Evolutionary conservation across 2,329 filamentous ascomycete species (phyloP).

Genomic region (Davidsoniella neocaledoniae): DNA sequence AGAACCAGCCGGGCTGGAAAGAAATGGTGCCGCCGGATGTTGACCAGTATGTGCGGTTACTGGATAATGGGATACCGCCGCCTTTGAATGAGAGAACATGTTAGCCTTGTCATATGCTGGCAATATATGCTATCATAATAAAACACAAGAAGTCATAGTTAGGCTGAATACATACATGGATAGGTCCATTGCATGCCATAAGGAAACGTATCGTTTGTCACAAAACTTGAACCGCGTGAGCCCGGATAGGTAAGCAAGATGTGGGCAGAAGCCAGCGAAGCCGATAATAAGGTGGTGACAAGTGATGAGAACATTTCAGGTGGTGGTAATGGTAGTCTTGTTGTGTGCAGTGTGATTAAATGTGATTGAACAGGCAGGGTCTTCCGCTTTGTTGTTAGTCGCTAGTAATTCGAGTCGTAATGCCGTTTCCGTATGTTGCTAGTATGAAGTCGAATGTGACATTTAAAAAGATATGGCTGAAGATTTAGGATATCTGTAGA

Average conservation of each 20-base stretch:
- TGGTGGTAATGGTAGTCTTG: background rate
- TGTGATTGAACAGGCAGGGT: background rate
- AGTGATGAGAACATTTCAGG: constrained; percentile 1
- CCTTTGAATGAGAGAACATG: constrained; percentile 30
- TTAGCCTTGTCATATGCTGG: constrained; percentile 4
- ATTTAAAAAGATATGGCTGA: no score
- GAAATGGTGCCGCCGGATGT: constrained; percentile 56
- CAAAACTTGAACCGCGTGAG: constrained; percentile 49
- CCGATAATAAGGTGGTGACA: background rate
- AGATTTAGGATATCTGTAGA: no score
- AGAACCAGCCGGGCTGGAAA: constrained; percentile 77
- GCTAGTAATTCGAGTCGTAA: no score
- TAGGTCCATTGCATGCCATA: constrained; percentile 59
- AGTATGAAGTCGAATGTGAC: no score
- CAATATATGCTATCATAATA: background rate
- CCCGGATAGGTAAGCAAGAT: constrained; percentile 49
- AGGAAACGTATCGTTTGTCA: constrained; percentile 44
- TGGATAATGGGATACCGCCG: constrained; percentile 54
- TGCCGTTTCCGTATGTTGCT: no score
- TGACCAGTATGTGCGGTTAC: constrained; percentile 71
- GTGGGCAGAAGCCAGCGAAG: constrained; percentile 21
- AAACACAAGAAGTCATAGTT: background rate
- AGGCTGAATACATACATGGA: constrained; percentile 37
- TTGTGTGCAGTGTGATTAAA: background rate
- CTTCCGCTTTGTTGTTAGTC: no score